phyloP scores from a whole-genome alignment of 306 rosid genomes.

The Quercus ilex region DNA sequence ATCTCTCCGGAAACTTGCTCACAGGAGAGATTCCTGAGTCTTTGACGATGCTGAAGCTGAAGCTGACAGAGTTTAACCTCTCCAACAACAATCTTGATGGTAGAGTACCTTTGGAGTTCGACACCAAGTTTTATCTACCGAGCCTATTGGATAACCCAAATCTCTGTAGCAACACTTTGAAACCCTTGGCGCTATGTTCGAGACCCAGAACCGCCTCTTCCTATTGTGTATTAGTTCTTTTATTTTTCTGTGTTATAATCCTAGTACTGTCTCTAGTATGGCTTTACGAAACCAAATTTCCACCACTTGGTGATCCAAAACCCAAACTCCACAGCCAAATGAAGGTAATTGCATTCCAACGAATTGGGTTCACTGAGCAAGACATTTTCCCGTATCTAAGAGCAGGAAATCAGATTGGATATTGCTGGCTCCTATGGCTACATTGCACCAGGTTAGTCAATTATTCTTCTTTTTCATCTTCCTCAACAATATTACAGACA shows the following conservation, averaged over 20 bases:
- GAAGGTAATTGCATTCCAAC: conserved; percentile 53
- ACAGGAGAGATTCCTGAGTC: conserved; percentile 64
- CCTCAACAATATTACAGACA: too few species aligned
- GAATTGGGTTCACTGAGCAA: conserved; percentile 52
- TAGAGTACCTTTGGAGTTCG: conserved; percentile 56
- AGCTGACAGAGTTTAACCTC: conserved; percentile 53
- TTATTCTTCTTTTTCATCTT: not conserved
- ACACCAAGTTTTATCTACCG: conserved; percentile 22
- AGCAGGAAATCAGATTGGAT: conserved; percentile 48
- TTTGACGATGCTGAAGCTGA: conserved; percentile 59
- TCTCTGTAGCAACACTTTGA: conserved; percentile 53
- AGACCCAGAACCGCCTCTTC: conserved; percentile 33
- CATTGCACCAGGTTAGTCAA: conserved; percentile 70
- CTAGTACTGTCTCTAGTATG: conserved; percentile 43
- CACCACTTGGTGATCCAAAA: not conserved
- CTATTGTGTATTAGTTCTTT: conserved; percentile 23
- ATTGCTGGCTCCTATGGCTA: conserved; percentile 86
- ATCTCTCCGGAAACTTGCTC: conserved; percentile 56
- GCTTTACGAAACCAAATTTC: conserved; percentile 34
- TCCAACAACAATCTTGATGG: conserved; percentile 60
- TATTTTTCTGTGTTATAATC: conserved; percentile 25
- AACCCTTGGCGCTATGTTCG: conserved; percentile 45
- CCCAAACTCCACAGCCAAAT: conserved; percentile 33
- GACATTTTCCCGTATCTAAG: conserved; percentile 51
- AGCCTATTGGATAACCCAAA: conserved; percentile 58